Percentiles rank a stretch among this genome's conserved stretches.
phyloP scores from a whole-genome alignment of 768 basidiomycete species.

The Gautieria morchelliformis region DNA sequence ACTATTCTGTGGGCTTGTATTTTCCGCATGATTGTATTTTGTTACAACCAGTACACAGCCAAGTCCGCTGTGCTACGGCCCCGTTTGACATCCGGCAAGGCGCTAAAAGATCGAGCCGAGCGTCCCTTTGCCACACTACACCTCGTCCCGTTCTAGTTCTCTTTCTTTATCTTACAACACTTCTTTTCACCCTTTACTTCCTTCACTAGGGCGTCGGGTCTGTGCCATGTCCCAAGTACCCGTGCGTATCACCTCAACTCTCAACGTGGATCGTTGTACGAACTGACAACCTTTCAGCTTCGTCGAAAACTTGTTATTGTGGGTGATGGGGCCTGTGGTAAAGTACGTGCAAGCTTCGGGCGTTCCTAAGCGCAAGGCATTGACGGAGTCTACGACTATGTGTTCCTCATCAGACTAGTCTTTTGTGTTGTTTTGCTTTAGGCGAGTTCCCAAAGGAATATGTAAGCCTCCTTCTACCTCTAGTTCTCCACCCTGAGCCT shows the following conservation, averaged over 20 bases:
- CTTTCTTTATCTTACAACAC: conserved; percentile 3
- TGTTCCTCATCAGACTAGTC: conserved; percentile 42
- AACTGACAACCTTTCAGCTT: conserved; percentile 42
- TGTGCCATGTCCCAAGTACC: conserved; percentile 1
- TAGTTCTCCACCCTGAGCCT: neutral
- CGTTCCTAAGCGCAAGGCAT: conserved; percentile 5
- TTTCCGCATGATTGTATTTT: too few relatives aligned
- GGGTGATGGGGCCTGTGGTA: conserved; percentile 97
- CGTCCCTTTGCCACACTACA: neutral
- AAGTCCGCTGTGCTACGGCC: too few relatives aligned
- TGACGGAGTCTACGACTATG: neutral
- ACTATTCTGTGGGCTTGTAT: too few relatives aligned
- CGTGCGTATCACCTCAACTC: neutral
- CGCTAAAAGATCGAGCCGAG: neutral
- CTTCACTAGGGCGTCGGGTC: neutral
- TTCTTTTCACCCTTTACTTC: neutral
- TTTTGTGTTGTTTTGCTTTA: conserved; percentile 84
- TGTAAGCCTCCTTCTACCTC: conserved; percentile 37
- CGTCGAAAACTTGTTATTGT: conserved; percentile 94
- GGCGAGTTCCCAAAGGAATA: conserved; percentile 97
- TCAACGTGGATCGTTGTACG: neutral
- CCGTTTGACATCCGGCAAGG: neutral
- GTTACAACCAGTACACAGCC: too few relatives aligned
- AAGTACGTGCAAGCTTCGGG: conserved; percentile 27
- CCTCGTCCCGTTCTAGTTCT: neutral